Evolutionary conservation across 306 rosid genomes (phyloP), one percentile per base, ranked within the genome.

Genomic region (Corylus heterophylla): DNA sequence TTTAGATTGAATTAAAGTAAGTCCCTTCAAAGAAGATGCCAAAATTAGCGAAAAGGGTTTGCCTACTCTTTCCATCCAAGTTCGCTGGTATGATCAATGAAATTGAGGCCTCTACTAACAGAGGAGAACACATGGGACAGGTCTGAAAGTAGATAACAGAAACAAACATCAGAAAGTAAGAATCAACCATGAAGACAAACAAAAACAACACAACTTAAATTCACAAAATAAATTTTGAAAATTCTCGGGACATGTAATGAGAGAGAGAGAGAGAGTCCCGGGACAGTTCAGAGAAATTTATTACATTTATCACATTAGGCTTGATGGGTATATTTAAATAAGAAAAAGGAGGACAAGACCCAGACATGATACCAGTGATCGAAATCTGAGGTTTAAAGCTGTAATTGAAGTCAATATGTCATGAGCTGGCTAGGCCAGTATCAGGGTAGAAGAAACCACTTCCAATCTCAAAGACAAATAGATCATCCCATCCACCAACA

Each of bases 21-120:
- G 45, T 51, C 70, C 61, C 37, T 79, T 58, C 58, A 14, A 73
- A 48, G 50, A 79, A 13, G 75, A 54, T 73, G 62, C 54, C 12
- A 76, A 50, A 85, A 49, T 63, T 44, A 71, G 76, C 12, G 35
- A 50, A 71, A 84, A 74, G 75, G 72, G 71, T 74, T 83, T 72
- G 87, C 89, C 78, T 85, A 95, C 98, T 91, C 94, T 91, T 95
- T 95, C 97, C 98, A 95, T 84, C 97, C 96, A 82, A 93, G 94
- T 83, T 95, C 97, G 66, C 98, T 79, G 31, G 98, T 91, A 85
- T 95, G 97, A 77, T 92, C 97, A 71, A 95, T 85, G 86, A 95
- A 92, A 84, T 87, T 95, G 82, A 91, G 88, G 83, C 91, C 98
- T 79, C 98, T 88, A 68, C 88, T 72, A 44, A 91, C 88, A 27